Percentiles rank a stretch among this genome's conserved stretches.
These are phyloP conservation scores for Camelina laxa DNA, from an alignment of 345 rosid species.

Conservation along the genomic window DNA sequence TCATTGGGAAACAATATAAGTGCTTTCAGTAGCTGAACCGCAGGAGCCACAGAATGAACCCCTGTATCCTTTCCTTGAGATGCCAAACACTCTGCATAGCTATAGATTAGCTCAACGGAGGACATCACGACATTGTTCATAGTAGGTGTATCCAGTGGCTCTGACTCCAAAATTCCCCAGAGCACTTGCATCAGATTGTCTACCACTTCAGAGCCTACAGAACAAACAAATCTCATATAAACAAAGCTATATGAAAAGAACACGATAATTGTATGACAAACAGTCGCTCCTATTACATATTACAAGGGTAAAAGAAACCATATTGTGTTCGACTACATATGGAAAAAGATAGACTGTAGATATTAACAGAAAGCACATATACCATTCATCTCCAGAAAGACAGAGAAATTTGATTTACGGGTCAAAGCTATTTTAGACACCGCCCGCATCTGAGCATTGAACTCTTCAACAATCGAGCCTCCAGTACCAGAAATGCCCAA, in stretches of 20 bases:
- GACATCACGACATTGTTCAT: conserved; percentile 89
- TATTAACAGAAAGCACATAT: conserved; percentile 28
- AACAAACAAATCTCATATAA: conserved; percentile 21
- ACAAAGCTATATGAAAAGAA: conserved; percentile 36
- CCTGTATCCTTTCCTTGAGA: conserved; percentile 73
- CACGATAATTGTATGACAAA: conserved; percentile 12
- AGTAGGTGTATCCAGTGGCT: conserved; percentile 90
- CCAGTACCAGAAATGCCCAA: conserved; percentile 79
- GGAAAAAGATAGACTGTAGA: conserved; percentile 11
- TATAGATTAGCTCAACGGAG: conserved; percentile 89
- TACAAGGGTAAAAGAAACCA: conserved; percentile 28
- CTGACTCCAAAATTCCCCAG: conserved; percentile 97
- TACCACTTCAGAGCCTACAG: conserved; percentile 83
- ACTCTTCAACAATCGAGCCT: conserved; percentile 89
- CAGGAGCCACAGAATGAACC: conserved; percentile 80
- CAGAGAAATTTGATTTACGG: conserved; percentile 81
- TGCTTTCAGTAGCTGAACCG: conserved; percentile 79
- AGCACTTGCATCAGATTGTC: conserved; percentile 93
- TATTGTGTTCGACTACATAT: conserved; percentile 32
- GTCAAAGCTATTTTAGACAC: conserved; percentile 96
- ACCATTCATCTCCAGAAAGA: conserved; percentile 84
- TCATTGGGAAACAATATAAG: conserved; percentile 78
- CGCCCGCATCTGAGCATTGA: conserved; percentile 93
- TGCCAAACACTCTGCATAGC: conserved; percentile 96
- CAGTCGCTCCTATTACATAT: neutral